phyloP scores from a whole-genome alignment of 768 basidiomycete genomes.

The Termitomyces sp. region DNA sequence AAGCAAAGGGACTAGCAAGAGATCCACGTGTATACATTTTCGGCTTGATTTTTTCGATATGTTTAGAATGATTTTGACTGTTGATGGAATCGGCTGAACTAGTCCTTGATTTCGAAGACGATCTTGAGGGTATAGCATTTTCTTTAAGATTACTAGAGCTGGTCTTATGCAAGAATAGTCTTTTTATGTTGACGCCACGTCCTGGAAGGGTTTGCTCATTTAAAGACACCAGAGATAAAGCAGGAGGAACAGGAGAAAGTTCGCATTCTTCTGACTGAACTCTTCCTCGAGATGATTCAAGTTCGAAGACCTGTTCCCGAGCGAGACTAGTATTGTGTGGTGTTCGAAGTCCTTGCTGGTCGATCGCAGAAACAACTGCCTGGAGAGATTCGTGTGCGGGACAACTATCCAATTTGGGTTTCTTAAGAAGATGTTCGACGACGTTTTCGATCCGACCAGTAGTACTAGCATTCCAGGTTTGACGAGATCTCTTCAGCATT shows the following conservation, averaged over 20 bases:
- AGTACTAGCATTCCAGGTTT: constrained; percentile 1
- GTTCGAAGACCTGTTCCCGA: constrained; percentile 12
- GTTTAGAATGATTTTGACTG: neutral
- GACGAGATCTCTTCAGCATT: constrained; percentile 16
- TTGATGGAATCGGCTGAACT: neutral
- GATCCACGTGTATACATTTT: neutral
- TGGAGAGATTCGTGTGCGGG: neutral
- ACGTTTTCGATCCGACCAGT: neutral
- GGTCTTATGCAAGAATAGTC: constrained; percentile 3
- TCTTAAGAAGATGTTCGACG: constrained; percentile 7
- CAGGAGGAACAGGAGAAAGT: constrained; percentile 14
- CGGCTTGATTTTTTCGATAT: neutral
- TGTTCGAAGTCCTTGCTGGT: constrained; percentile 8
- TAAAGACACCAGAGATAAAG: neutral
- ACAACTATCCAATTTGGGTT: neutral
- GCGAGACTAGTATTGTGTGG: constrained; percentile 13
- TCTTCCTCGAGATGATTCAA: constrained; percentile 11
- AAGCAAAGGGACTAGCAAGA: constrained; percentile 20
- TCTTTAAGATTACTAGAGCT: constrained; percentile 19
- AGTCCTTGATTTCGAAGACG: constrained; percentile 1
- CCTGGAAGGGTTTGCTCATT: neutral
- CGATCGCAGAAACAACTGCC: neutral
- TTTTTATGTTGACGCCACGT: neutral
- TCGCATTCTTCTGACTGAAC: constrained; percentile 3
- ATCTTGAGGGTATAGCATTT: constrained; percentile 9